Evolutionary conservation across 108 stramenopile genomes (phyloP).

Genomic region (Pseudonitzschia multiseries): DNA sequence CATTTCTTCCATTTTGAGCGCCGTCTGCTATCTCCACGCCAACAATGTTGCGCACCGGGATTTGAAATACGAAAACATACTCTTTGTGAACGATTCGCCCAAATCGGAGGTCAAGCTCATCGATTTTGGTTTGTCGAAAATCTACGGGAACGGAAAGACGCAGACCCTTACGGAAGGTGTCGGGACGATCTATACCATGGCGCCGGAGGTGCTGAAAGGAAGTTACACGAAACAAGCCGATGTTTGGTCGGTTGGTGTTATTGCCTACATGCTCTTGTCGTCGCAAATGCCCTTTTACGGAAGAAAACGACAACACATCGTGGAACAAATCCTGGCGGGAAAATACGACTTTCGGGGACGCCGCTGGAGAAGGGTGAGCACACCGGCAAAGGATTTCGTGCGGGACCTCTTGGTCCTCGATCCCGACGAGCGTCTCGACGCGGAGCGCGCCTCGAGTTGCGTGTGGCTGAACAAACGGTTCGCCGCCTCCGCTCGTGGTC

Average conservation of each 20-base stretch:
- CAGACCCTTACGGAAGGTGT: constrained; percentile 55
- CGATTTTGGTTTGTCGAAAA: constrained; percentile 88
- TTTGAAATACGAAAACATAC: constrained; percentile 86
- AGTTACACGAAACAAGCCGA: constrained; percentile 80
- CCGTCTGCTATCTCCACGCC: constrained; percentile 59
- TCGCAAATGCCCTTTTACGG: constrained; percentile 76
- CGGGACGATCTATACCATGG: constrained; percentile 81
- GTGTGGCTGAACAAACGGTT: constrained; percentile 53
- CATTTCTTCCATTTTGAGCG: constrained; percentile 50
- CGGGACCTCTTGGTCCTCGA: constrained; percentile 49
- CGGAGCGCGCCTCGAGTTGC: constrained; percentile 57
- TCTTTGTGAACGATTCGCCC: constrained; percentile 58
- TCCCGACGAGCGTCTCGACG: constrained; percentile 57
- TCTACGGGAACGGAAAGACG: constrained; percentile 27
- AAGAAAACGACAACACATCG: constrained; percentile 39
- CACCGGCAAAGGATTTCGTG: constrained; percentile 70
- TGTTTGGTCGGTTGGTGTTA: constrained; percentile 68
- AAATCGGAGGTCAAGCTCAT: constrained; percentile 78
- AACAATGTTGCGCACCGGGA: constrained; percentile 62
- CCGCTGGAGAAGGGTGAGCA: constrained; percentile 57
- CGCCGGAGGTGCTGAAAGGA: constrained; percentile 76
- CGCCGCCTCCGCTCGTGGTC: constrained; percentile 14
- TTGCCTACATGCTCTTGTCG: constrained; percentile 77
- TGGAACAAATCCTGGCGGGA: constrained; percentile 46
- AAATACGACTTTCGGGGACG: constrained; percentile 48